Percentiles rank a stretch among this genome's conserved stretches.
Evolutionary conservation across 768 basidiomycete species (phyloP).

Genomic region (Amanita rubescens): DNA sequence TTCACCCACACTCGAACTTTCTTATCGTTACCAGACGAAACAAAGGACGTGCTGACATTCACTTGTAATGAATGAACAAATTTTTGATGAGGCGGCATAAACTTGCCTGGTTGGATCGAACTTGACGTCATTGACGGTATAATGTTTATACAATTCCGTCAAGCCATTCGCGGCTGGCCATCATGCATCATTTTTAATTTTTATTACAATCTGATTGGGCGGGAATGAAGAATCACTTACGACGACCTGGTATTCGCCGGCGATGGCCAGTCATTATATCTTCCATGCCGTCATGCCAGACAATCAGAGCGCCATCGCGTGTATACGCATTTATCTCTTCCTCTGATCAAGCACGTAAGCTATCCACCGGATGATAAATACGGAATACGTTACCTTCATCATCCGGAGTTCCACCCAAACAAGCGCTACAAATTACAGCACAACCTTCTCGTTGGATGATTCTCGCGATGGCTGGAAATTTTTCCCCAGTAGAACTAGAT

Average conservation of each 20-base stretch:
- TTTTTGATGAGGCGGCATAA: background rate
- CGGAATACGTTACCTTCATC: constrained; percentile 16
- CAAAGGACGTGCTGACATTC: constrained; percentile 28
- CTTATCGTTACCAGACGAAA: constrained; percentile 43
- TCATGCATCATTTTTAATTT: background rate
- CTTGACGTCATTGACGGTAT: constrained; percentile 47
- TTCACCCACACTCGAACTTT: constrained; percentile 35
- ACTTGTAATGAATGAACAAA: constrained; percentile 1
- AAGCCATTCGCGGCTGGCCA: too few species aligned
- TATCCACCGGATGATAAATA: background rate
- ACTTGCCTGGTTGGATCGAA: constrained; percentile 44
- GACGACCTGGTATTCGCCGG: constrained; percentile 7
- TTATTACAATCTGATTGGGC: background rate
- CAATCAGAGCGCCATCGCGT: constrained; percentile 37
- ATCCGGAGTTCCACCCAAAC: constrained; percentile 38
- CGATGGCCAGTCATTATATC: constrained; percentile 17
- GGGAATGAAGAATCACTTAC: background rate
- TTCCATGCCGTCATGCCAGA: constrained; percentile 23
- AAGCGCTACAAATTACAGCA: constrained; percentile 39
- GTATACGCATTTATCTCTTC: constrained; percentile 36
- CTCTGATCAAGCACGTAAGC: constrained; percentile 13
- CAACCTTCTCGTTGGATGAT: constrained; percentile 38
- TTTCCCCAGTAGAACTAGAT: constrained; percentile 1
- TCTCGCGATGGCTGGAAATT: constrained; percentile 38
- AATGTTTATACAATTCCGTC: constrained; percentile 30